Percentiles rank a stretch among this genome's conserved stretches.
phyloP scores from a whole-genome alignment of 768 basidiomycete genomes.

The Panaeolus papilionaceus region DNA sequence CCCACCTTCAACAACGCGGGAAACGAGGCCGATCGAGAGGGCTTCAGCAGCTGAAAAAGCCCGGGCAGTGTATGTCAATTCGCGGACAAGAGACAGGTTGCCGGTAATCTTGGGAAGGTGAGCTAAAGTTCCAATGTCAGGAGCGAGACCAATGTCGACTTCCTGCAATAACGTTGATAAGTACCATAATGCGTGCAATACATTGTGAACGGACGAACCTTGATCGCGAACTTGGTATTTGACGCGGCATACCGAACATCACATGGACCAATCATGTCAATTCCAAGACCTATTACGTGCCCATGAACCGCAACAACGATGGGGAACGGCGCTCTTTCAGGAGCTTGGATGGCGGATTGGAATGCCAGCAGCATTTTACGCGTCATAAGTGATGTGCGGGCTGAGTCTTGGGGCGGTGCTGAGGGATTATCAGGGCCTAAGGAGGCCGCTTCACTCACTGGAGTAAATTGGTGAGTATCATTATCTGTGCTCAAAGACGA shows the following conservation, averaged over 20 bases:
- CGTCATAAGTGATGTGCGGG: conserved; percentile 55
- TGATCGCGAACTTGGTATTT: conserved; percentile 70
- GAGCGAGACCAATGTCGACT: conserved; percentile 86
- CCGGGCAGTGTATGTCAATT: conserved; percentile 79
- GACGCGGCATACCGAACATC: conserved; percentile 80
- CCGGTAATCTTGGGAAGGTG: conserved; percentile 80
- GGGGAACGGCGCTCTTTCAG: conserved; percentile 74
- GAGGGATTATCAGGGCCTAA: conserved; percentile 29
- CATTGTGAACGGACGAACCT: conserved; percentile 48
- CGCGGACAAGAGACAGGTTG: conserved; percentile 73
- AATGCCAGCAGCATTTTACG: conserved; percentile 59
- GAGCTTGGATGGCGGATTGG: conserved; percentile 73
- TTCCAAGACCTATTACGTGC: conserved; percentile 72
- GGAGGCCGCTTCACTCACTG: conserved; percentile 38
- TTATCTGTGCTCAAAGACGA: neutral
- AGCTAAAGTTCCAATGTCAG: conserved; percentile 88
- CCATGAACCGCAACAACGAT: conserved; percentile 88
- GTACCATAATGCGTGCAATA: neutral
- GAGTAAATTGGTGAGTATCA: neutral
- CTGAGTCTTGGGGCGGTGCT: conserved; percentile 48
- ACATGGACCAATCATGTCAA: conserved; percentile 78
- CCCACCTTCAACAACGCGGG: conserved; percentile 70
- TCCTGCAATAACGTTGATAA: conserved; percentile 53
- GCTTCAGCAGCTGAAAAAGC: conserved; percentile 77
- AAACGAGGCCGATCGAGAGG: conserved; percentile 72